These are phyloP conservation scores for Boletus rex-veris DNA, from an alignment of 768 basidiomycete genomes.

Conservation along the genomic window DNA sequence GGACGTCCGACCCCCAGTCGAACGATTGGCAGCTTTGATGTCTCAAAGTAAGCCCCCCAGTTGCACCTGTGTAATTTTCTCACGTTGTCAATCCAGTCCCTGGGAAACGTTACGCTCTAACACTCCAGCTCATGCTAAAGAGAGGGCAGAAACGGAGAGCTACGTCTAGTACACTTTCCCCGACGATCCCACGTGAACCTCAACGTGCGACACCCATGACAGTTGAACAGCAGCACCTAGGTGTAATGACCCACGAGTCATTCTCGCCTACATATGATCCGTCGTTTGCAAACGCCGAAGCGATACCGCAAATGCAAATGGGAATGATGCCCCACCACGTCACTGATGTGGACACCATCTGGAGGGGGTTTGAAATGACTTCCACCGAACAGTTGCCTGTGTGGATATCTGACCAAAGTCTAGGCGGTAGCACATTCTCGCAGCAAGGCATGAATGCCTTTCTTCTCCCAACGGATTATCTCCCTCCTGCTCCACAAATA, in stretches of 20 bases:
- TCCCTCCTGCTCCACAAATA: constrained; percentile 69
- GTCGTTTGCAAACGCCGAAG: constrained; percentile 34
- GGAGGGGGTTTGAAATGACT: constrained; percentile 71
- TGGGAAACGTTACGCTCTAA: constrained; percentile 88
- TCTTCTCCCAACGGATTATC: constrained; percentile 70
- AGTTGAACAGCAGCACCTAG: constrained; percentile 40
- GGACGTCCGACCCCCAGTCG: constrained; percentile 73
- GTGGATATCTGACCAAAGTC: constrained; percentile 81
- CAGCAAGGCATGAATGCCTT: constrained; percentile 87
- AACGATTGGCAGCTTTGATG: constrained; percentile 71
- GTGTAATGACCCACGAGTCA: constrained; percentile 41
- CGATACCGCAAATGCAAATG: constrained; percentile 32
- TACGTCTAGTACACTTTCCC: constrained; percentile 57
- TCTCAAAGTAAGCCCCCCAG: constrained; percentile 59
- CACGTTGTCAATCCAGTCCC: constrained; percentile 57
- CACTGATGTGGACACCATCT: constrained; percentile 59
- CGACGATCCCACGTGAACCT: constrained; percentile 52
- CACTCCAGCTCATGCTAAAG: constrained; percentile 86
- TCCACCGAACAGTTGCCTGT: constrained; percentile 75
- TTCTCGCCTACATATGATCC: constrained; percentile 59
- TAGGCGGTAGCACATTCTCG: constrained; percentile 71
- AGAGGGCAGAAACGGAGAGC: constrained; percentile 60
- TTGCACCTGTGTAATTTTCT: constrained; percentile 1
- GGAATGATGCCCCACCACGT: constrained; percentile 24
- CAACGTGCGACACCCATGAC: constrained; percentile 48